Base-by-base conservation (phyloP, 805 yeast species). In the Maudiozyma pseudohumilis region DNA sequence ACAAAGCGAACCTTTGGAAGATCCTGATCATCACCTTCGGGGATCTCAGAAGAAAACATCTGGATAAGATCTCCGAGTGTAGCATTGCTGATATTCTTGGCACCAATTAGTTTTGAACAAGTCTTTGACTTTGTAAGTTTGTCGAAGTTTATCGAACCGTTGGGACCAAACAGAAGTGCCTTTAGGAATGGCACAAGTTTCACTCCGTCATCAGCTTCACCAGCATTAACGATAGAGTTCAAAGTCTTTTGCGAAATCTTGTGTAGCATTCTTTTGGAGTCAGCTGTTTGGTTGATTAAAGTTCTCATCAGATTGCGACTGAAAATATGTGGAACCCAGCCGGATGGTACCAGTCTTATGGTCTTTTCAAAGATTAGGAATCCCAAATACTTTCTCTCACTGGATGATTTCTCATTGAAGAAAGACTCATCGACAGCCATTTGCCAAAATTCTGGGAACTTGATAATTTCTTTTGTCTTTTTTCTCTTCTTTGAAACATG, bases 351-450 rank as follows among this genome's bases (percentile, higher is more conserved):
- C 6, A 43, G 39, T 30, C 57, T 52, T 6, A 78, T 53, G 39
- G 76, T 67, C 36, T 68, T 63, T 29, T 61, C 66, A 43, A 88
- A 75, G 9, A 87, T 70, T 47, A 82, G 82, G 49, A 88, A 75
- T 0, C 96, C 97, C 72, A 85, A 74, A 57, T 70, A 83, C 56
- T 88, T 89, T 40, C 95, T 68, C 56, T 88, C 96, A 23, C 79
- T 74, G 1, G 96, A 86, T 0, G 95, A 69, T 45, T 78, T 75
- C 26, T 74, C 75, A 5, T 83, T 66, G 48, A 89, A 88, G 42
- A 83, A 74, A 4, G 81, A 71, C 49, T 86, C 92, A 53, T 89
- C 96, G 12, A 89, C 72, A 5, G 76, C 77, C 3, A 69, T 64
- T 47, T 75, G 73, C 94, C 95, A 87, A 56, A 89, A 87, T 38